Percentiles rank a stretch among this genome's conserved stretches.
phyloP scores from a whole-genome alignment of 2,329 filamentous ascomycete species.

The Trichoderma sp. region DNA sequence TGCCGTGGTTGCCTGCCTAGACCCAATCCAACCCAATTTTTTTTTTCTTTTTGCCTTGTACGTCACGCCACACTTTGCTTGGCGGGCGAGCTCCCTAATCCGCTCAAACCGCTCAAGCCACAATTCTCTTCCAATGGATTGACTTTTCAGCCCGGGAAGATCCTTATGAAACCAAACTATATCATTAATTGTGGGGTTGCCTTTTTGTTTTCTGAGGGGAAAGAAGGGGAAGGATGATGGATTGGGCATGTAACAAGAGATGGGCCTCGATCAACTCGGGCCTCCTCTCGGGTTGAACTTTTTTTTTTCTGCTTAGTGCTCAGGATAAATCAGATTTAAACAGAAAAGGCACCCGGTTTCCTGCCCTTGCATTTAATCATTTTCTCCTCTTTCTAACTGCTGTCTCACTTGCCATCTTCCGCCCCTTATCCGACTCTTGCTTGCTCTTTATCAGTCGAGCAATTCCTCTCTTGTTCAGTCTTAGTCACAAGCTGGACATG shows the following conservation, averaged over 20 bases:
- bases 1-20: not conserved
- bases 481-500: not conserved
- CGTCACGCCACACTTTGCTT: constrained; percentile 1
- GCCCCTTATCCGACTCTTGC: not conserved
- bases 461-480: constrained; percentile 1
- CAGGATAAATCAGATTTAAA: not conserved
- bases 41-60: not conserved
- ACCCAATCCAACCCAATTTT: not conserved
- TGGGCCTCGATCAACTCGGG: not conserved
- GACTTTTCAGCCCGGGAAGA: constrained; percentile 10
- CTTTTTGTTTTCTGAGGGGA: not conserved
- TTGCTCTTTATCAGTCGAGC: not conserved
- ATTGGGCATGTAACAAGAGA: not conserved
- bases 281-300: not conserved
- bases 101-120: not conserved
- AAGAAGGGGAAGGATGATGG: not conserved
- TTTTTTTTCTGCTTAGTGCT: not conserved
- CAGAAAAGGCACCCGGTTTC: not conserved
- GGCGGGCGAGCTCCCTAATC: not conserved
- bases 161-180: not conserved
- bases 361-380: constrained; percentile 5
- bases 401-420: not conserved
- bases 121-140: not conserved
- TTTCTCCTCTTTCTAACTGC: not conserved
- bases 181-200: not conserved